These are phyloP conservation scores for Acaromyces ingoldii DNA, from an alignment of 1,284 basidiomycete species.

Conservation along the genomic window DNA sequence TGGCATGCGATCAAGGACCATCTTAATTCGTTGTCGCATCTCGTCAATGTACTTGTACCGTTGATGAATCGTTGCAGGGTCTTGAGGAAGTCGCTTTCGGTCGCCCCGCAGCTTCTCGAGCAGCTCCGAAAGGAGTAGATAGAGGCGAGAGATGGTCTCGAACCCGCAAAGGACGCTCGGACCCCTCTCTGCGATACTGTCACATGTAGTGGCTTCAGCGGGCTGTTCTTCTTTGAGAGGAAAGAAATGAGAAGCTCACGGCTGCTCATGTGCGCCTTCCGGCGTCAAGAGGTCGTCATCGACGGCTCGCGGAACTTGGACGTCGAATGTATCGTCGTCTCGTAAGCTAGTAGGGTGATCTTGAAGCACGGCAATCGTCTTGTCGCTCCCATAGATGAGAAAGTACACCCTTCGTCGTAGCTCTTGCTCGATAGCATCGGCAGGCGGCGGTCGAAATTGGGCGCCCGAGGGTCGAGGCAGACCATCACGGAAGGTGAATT, in stretches of 20 bases:
- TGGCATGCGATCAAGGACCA: too few species aligned
- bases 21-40: too few species aligned
- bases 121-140: constrained; percentile 27
- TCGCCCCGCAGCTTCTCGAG: constrained; percentile 28
- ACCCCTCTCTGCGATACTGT: too few species aligned
- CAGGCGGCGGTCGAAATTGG: too few species aligned
- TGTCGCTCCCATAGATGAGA: constrained; percentile 30
- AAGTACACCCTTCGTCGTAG: constrained; percentile 28
- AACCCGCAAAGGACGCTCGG: constrained; percentile 28
- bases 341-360: constrained; percentile 29
- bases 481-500: too few species aligned
- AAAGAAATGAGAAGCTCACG: too few species aligned
- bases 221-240: too few species aligned
- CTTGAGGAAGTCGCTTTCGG: constrained; percentile 16
- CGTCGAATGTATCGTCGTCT: constrained; percentile 20
- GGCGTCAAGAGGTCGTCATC: constrained; percentile 24
- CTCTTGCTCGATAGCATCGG: constrained; percentile 22
- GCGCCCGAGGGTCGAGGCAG: too few species aligned
- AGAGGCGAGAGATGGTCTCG: constrained; percentile 22
- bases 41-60: too few species aligned
- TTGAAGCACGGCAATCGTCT: constrained; percentile 28
- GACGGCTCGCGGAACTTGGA: constrained; percentile 26
- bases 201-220: too few species aligned
- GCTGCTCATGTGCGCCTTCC: constrained; percentile 10
- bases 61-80: not conserved